Percentiles rank a stretch among this genome's conserved stretches.
These are phyloP conservation scores for Penicillium steckii DNA, from an alignment of 495 filamentous ascomycete genomes.

Conservation along the genomic window DNA sequence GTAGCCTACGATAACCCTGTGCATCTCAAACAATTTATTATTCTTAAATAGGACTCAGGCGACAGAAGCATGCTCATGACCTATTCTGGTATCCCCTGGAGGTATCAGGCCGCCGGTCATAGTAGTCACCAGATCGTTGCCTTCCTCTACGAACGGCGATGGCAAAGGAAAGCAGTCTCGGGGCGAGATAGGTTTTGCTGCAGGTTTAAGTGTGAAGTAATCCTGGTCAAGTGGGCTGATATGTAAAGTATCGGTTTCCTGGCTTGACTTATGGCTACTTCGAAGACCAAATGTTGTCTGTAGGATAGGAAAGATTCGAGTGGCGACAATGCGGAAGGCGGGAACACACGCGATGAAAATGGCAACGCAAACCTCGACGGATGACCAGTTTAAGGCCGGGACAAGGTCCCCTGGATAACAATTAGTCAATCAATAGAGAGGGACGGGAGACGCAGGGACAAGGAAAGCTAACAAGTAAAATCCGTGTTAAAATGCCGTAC, in stretches of 20 bases:
- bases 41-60: background rate
- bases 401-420: background rate
- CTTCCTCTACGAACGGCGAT: background rate
- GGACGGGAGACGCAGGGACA: background rate
- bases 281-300: background rate
- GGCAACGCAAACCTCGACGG: background rate
- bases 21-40: background rate
- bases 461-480: background rate
- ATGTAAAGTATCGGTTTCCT: background rate
- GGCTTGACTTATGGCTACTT: background rate
- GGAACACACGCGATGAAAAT: background rate
- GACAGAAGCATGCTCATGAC: background rate
- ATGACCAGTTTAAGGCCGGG: background rate
- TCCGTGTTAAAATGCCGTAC: background rate
- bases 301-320: background rate
- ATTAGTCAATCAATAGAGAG: background rate
- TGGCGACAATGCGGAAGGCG: background rate
- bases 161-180: background rate
- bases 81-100: background rate
- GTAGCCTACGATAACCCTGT: background rate
- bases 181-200: background rate
- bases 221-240: background rate
- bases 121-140: background rate
- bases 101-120: background rate
- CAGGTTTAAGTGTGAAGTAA: background rate